Conservation (phyloP, 2,329 filamentous ascomycete genomes). For the Verticillium alfalfae region DNA sequence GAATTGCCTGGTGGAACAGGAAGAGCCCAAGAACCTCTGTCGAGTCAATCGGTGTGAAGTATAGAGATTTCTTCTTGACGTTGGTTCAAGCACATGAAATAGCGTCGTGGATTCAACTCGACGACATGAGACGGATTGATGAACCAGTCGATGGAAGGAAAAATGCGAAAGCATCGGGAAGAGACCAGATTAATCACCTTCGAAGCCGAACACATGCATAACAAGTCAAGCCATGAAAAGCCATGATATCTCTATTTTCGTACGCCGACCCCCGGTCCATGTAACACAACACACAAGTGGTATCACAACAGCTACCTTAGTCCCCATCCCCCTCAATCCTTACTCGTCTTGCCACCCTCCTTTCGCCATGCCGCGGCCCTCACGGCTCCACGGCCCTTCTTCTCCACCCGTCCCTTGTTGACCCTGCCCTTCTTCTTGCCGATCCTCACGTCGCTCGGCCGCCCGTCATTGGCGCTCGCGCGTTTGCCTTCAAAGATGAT, state of each 20-base stretch:
- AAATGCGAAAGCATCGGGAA: not conserved
- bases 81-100: too few relatives aligned
- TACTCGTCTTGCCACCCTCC: slow-evolving; percentile 16
- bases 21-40: too few relatives aligned
- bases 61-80: too few relatives aligned
- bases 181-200: not conserved
- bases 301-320: not conserved
- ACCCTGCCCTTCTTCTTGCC: slow-evolving; percentile 46
- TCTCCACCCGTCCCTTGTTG: slow-evolving; percentile 24
- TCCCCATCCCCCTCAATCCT: not conserved
- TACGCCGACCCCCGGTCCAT: not conserved
- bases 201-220: not conserved
- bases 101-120: too few relatives aligned
- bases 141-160: too few relatives aligned
- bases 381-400: slow-evolving; percentile 29
- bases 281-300: not conserved
- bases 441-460: slow-evolving; percentile 55
- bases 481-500: slow-evolving; percentile 80
- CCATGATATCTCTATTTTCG: not conserved
- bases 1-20: not conserved
- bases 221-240: not conserved
- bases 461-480: slow-evolving; percentile 61
- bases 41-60: too few relatives aligned
- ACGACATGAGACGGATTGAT: too few relatives aligned
- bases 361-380: slow-evolving; percentile 41